Conservation (phyloP, 768 basidiomycete genomes). For the Brasilioporus rufonigricans region DNA sequence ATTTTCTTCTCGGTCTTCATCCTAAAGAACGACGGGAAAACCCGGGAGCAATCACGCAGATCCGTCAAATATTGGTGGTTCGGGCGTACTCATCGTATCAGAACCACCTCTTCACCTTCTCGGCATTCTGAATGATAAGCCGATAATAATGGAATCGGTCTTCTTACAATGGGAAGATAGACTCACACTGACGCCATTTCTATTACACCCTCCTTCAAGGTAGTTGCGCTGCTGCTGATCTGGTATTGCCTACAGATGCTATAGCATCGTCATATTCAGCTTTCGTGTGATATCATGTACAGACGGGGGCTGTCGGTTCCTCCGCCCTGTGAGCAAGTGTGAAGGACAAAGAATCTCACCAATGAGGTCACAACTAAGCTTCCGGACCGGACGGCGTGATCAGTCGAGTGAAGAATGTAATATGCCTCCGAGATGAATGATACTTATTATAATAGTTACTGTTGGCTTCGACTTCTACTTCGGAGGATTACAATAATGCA, state of each 20-base stretch:
- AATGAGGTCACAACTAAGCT: background rate
- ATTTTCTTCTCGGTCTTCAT: conserved; percentile 11
- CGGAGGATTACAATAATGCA: no score
- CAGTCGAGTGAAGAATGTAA: background rate
- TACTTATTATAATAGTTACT: background rate
- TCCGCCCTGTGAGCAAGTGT: background rate
- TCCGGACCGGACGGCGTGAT: no score
- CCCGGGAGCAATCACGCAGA: background rate
- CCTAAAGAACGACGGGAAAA: conserved; percentile 1
- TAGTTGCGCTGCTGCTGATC: background rate
- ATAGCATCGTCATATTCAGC: background rate
- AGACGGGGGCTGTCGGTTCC: background rate
- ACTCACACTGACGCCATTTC: background rate
- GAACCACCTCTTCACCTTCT: background rate
- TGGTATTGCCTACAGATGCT: background rate
- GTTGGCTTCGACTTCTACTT: no score
- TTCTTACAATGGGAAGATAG: background rate
- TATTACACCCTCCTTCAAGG: no score
- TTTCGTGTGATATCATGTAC: no score
- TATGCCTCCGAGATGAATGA: conserved; percentile 2
- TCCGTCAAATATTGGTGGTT: background rate
- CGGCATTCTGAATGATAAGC: background rate
- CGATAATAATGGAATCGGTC: background rate
- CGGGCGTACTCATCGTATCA: background rate
- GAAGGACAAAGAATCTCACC: background rate